Evolutionary conservation across 2,329 filamentous ascomycete genomes (phyloP), one percentile per base, ranked within the genome.

Genomic region (Aureobasidium sp.): DNA sequence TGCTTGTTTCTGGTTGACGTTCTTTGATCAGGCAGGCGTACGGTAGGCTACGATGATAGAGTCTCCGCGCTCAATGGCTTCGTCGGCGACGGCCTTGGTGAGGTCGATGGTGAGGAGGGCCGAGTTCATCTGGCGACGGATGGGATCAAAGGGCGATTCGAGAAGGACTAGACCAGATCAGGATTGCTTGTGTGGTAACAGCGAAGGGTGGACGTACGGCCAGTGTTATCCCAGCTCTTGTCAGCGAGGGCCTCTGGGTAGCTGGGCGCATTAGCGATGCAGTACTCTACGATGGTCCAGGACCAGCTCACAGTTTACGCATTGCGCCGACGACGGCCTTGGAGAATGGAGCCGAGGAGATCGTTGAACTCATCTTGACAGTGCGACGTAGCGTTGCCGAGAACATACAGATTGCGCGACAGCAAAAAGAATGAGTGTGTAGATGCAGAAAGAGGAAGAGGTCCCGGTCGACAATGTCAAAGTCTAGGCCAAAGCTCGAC

Each of bases 141-240:
- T 74, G 36, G 81, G 76, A 62, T 84, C 79, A 67, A 85, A 84
- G 1, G 87, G 87, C 27, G 87, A 83, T 78, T 90, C 87, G 27
- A 90, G 80, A 11, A 90, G 81, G 55, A 90, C 81, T 88, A 36
- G 51, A 37, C 7, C 12, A n/a, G 42, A 64, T 66, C 42, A 66
- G 63, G n/a, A 1, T 15, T 15, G 37, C n/a, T 58, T 45, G 29
- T 22, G 6, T 29, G 66, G 5, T 62, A 36, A 37, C 41, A 47
- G 27, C 17, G 17, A 49, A 25, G 29, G n/a, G 20, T 27, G 31
- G 15, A 63, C 79, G 68, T 72, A 84, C 84, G 74, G 61, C 94
- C 94, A n/a, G 95, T 96, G 71, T 99, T 99, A 74, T 99, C 94
- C 83, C 92, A 99, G 67, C 88, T 86, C 68, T 87, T 87, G 72